Evolutionary conservation across 129 eudicot genomes (phyloP).

Genomic region (Lactuca sativa): DNA sequence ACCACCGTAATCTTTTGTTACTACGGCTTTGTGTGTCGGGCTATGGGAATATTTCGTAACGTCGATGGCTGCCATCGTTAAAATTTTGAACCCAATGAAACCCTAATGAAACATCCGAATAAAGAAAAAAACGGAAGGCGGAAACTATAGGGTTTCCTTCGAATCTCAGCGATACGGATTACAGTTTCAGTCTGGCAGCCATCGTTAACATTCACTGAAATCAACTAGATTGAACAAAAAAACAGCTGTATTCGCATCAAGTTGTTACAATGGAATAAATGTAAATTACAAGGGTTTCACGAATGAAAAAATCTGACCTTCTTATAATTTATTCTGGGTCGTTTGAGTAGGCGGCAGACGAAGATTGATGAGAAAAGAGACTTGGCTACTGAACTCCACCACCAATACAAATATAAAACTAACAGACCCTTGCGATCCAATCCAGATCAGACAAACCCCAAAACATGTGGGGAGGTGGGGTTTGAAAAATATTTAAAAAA

Average conservation of each 20-base stretch:
- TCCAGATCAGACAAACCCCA: conserved; percentile 71
- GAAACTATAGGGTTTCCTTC: not conserved
- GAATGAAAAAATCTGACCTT: conserved; percentile 33
- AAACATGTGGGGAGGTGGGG: conserved; percentile 57
- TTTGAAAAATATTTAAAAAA: conserved; percentile 17
- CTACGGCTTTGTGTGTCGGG: conserved; percentile 66
- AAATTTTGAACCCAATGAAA: conserved; percentile 10
- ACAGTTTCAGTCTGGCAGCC: not conserved
- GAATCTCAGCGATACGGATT: not conserved
- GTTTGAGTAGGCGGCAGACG: conserved; percentile 12
- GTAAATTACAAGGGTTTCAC: conserved; percentile 1
- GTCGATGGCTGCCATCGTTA: conserved; percentile 55
- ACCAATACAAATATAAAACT: conserved; percentile 23
- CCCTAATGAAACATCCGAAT: conserved; percentile 35
- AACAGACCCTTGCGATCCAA: conserved; percentile 46
- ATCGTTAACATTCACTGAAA: not conserved
- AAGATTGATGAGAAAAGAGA: conserved; percentile 22
- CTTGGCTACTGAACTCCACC: conserved; percentile 22
- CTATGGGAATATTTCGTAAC: conserved; percentile 64
- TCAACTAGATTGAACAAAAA: not conserved
- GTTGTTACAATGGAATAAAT: not conserved
- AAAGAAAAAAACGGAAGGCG: not conserved
- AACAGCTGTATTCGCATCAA: conserved; percentile 17
- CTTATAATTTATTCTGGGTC: not conserved
- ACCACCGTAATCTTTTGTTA: conserved; percentile 55